phyloP scores from a whole-genome alignment of 2,329 filamentous ascomycete species.

The Aspergillus texensis region DNA sequence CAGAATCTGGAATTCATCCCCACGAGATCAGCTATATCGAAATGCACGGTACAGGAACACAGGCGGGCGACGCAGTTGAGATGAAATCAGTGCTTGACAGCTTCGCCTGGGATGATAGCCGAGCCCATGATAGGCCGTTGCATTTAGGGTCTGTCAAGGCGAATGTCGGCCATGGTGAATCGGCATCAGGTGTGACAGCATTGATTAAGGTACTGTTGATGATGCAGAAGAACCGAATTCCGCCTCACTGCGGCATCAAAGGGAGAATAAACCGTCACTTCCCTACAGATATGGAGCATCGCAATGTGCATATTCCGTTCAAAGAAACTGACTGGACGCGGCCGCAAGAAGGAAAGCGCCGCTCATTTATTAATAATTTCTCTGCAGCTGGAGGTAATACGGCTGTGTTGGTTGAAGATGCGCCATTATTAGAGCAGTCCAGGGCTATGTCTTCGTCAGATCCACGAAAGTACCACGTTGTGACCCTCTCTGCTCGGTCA shows the following conservation, averaged over 20 bases:
- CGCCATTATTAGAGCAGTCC: constrained; percentile 39
- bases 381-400: constrained; percentile 73
- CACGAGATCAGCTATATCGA: constrained; percentile 81
- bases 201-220: constrained; percentile 43
- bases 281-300: background rate
- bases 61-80: constrained; percentile 77
- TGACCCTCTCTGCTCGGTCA: constrained; percentile 58
- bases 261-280: background rate
- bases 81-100: constrained; percentile 73
- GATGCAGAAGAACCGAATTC: constrained; percentile 38
- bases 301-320: background rate
- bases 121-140: constrained; percentile 33
- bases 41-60: constrained; percentile 87
- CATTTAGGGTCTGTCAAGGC: constrained; percentile 66
- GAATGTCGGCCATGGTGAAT: constrained; percentile 66
- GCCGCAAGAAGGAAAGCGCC: constrained; percentile 31
- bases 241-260: constrained; percentile 33
- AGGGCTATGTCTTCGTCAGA: constrained; percentile 42
- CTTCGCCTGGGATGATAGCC: constrained; percentile 56
- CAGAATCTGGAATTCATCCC: constrained; percentile 66
- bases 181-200: constrained; percentile 57
- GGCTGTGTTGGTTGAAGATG: constrained; percentile 66
- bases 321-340: background rate
- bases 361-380: constrained; percentile 64
- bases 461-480: constrained; percentile 58